Evolutionary conservation across 768 basidiomycete species (phyloP).

Genomic region (Amanita pseudoporphyria): DNA sequence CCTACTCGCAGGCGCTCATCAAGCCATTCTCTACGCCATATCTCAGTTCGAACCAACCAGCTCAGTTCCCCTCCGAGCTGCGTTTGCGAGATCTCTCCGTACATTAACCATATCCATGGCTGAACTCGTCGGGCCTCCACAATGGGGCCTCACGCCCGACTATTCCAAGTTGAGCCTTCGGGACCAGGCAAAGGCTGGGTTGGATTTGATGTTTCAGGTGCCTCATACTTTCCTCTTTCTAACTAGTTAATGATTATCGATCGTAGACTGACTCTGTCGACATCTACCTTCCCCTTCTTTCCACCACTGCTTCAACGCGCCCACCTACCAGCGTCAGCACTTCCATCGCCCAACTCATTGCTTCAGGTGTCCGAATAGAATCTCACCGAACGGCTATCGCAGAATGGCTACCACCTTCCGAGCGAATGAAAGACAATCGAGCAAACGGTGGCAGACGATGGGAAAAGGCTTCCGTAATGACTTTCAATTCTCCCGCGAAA

Average conservation of each 20-base stretch:
- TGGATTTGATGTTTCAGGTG: conserved; percentile 56
- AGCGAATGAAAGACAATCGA: conserved; percentile 28
- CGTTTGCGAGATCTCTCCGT: conserved; percentile 55
- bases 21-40: conserved; percentile 54
- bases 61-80: conserved; percentile 33
- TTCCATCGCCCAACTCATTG: conserved; percentile 52
- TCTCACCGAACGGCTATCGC: conserved; percentile 41
- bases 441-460: conserved; percentile 60
- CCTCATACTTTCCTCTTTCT: conserved; percentile 10
- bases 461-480: conserved; percentile 47
- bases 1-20: conserved; percentile 45
- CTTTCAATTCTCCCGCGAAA: conserved; percentile 27
- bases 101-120: conserved; percentile 52
- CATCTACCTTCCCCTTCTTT: conserved; percentile 55
- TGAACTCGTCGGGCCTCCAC: conserved; percentile 60
- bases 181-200: conserved; percentile 43
- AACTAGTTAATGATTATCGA: background rate
- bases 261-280: conserved; percentile 52
- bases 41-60: conserved; percentile 34
- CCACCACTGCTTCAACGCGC: conserved; percentile 26
- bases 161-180: conserved; percentile 25
- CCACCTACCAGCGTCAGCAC: conserved; percentile 26
- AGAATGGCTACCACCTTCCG: conserved; percentile 53
- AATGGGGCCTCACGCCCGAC: conserved; percentile 50
- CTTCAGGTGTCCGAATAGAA: conserved; percentile 36